phyloP scores from a whole-genome alignment of 257 asterid genomes.

The Solanum raphanifolium region DNA sequence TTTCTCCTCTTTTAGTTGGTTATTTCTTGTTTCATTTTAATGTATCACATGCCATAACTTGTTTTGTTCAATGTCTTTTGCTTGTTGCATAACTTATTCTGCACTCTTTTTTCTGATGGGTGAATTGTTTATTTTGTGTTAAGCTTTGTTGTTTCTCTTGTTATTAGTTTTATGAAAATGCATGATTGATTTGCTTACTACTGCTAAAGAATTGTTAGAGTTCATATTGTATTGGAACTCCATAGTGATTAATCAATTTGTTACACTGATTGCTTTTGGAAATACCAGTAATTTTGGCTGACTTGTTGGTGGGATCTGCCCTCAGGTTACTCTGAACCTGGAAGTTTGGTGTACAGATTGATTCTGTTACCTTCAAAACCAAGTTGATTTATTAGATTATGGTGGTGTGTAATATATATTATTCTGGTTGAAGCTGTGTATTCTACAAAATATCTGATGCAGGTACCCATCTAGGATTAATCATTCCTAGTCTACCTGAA shows the following conservation, averaged over 20 bases:
- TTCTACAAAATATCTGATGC: background rate
- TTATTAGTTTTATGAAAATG: background rate
- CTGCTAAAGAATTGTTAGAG: background rate
- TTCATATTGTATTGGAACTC: background rate
- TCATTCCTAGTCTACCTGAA: background rate
- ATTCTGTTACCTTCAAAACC: background rate
- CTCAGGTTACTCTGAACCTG: background rate
- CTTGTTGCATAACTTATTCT: background rate
- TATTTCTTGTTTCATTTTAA: background rate
- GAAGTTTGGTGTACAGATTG: background rate
- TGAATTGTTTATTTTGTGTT: background rate
- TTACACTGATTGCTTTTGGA: background rate
- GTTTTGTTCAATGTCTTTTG: background rate
- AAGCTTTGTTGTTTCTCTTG: background rate
- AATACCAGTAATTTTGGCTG: background rate
- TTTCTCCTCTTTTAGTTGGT: background rate
- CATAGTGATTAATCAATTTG: background rate
- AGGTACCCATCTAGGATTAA: background rate
- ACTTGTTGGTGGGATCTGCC: too few species aligned
- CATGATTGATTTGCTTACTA: background rate
- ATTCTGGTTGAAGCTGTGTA: background rate
- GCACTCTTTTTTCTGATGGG: background rate
- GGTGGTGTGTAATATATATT: background rate
- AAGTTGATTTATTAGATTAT: background rate
- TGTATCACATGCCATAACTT: background rate